These are phyloP conservation scores for Candida golubevii DNA, from an alignment of 805 yeast genomes.

Conservation along the genomic window DNA sequence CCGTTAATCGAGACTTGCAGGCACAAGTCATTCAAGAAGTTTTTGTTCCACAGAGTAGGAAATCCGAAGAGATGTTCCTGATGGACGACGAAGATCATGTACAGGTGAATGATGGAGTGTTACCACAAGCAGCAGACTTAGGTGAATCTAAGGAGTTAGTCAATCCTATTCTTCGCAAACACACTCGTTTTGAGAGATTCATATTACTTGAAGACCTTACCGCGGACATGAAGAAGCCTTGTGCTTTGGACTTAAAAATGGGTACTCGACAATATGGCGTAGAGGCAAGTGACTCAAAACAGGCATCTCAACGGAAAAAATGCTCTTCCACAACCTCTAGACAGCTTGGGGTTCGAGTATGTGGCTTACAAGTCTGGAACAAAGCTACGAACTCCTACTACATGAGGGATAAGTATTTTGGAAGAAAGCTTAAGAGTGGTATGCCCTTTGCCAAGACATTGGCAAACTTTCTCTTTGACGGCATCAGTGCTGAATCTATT, in stretches of 20 bases:
- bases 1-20: slow-evolving; percentile 36
- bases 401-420: slow-evolving; percentile 87
- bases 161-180: slow-evolving; percentile 26
- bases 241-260: slow-evolving; percentile 94
- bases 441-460: slow-evolving; percentile 72
- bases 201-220: slow-evolving; percentile 89
- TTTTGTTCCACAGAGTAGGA: slow-evolving; percentile 35
- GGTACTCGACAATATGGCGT: slow-evolving; percentile 98
- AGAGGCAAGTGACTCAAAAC: slow-evolving; percentile 74
- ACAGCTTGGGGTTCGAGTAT: slow-evolving; percentile 80
- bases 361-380: slow-evolving; percentile 72
- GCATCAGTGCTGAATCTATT: slow-evolving; percentile 53
- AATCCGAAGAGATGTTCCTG: slow-evolving; percentile 36
- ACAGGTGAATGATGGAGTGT: slow-evolving; percentile 12
- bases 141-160: background rate
- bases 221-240: slow-evolving; percentile 73
- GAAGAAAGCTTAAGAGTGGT: slow-evolving; percentile 70
- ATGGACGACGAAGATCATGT: slow-evolving; percentile 42
- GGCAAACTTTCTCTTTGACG: slow-evolving; percentile 77
- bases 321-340: slow-evolving; percentile 80
- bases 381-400: slow-evolving; percentile 37
- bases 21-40: slow-evolving; percentile 38
- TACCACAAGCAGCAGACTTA: background rate
- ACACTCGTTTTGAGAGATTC: slow-evolving; percentile 69
- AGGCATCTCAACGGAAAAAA: slow-evolving; percentile 72